Base-by-base conservation (phyloP, 352 stramenopile genomes). In the Globisporangium sylvaticum region DNA sequence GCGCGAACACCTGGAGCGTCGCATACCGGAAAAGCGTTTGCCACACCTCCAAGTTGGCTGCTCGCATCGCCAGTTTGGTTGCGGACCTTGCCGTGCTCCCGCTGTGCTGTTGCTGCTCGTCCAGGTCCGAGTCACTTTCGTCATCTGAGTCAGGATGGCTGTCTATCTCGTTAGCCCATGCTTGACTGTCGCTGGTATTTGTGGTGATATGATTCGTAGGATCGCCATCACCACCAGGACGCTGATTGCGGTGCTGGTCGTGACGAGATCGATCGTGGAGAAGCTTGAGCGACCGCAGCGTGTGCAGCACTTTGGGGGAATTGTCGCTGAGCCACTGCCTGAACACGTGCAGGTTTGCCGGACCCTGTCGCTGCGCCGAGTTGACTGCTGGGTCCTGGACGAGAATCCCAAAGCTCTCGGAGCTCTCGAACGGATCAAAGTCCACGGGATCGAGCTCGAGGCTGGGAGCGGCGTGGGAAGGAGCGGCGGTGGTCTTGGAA, bases 1-100 rank as follows among this genome's bases (percentile, higher is more conserved):
- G 67, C 0, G 64, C 48, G 9, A 74, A 55, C 12, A 71, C 62
- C 0, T 74, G 24, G 2, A 84, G 37, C 12, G 65, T 65, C 0
- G 65, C 64, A 8, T 76, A 44, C 15, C 74, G 37, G 18, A 78
- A 73, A 3, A 75, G 34, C 37, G 59, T 12, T 1, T 22, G 20
- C 70, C 70, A 75, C 9, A 58, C 60, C 12, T 44, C 6, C 14
- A 24, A 12, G 24, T 62, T 54, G 0, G 62, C 58, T 14, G 52
- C 25, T 10, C 52, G 52, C 52, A 32, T 58, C 52, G 14, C 25
- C 5, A 58, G 25, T 34, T 20, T 27, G 48, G 32, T 14, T 50
- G 31, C 12, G 10, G n/a, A 50, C 7, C n/a, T 10, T 14, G 12
- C 7, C 6, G 4, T 12, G 22, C 10, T 18, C n/a, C 34, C 56